Base-by-base conservation (phyloP, 2,329 filamentous ascomycete species). In the Xylariaceae sp. region DNA sequence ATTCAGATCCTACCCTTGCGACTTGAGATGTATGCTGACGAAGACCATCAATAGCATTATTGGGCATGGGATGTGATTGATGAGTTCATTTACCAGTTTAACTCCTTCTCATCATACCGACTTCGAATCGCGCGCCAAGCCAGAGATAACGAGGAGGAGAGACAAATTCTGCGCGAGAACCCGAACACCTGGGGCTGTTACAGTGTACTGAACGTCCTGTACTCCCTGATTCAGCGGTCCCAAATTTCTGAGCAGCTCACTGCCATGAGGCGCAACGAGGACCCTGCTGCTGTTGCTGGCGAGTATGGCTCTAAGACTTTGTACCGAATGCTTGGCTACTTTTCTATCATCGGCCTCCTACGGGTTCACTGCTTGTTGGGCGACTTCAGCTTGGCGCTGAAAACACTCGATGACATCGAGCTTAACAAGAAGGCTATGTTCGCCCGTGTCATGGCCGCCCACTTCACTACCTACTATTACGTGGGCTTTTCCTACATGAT, bases 401-500 rank as follows among this genome's bases (percentile, higher is more conserved):
- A 97, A 86, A 99, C 94, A 29, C 89, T 99, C 63, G 94, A 99
- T 74, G 93, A 97, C 73, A 97, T 99, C 71, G 94, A 99, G 84
- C 87, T 99, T 69, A 99, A 97, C 83, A 99, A 99, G 84, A 97
- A 97, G 83, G 92, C 94, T 75, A 97, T 97, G 91, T 99, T 99
- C 74, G 93, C 94, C 60, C 91, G 94, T 64, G 94, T 99, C 73
- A 97, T 99, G 94, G 93, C 94, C 49, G 94, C 94, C 53, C 94
- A 99, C 81, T 97, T 97, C 81, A 97, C 93, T 65, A 99, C 94
- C 63, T 99, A 97, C 85, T 99, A 99, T 86, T 97, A 97, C 75
- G 93, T 99, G 60, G 94, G 94, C 66, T 99, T 99, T 86, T 96
- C 91, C 65, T 99, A 99, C 88, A 97, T 99, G 93, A 99, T 99